Evolutionary conservation across 257 asterid species (phyloP), one percentile per base, ranked within the genome.

Genomic region (Solanum peruvianum): DNA sequence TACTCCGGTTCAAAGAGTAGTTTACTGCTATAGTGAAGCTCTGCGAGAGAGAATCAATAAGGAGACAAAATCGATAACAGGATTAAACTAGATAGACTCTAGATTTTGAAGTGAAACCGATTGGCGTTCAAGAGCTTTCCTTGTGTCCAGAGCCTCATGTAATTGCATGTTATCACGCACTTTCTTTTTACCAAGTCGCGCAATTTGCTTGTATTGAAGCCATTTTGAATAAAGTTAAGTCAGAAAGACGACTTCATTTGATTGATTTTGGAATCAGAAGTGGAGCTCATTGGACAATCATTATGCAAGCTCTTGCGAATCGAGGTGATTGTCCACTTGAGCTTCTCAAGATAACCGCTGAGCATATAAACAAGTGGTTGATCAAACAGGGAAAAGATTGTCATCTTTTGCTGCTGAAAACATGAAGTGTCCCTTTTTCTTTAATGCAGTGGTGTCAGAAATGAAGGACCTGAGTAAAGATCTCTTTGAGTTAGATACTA

Each of bases 291-390:
- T 90, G 92, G 93, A 85, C 91, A 9, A 18, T 91, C 41, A 8
- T 92, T 44, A 88, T 93, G 90, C 89, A 92, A 67, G 92, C 90
- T 88, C 90, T 90, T 12, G 88, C 91, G 1, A 86, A 67, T 11
- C 39, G 87, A 12, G 7, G 75, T 37, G 73, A 85, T 56, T 69
- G 3, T 15, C 89, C 87, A 16, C 49, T 91, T 71, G 78, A 89
- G 85, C 85, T 56, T 82, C 92, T 94, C 83, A 91, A 87, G 76
- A 31, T 69, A 69, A 69, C 76, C 3, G 7, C n/a, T 69, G 76
- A 31, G 86, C 90, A 13, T 84, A 86, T 1, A 87, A 77, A 70
- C 82, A 88, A 33, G 39, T 23, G 47, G 81, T 88, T 84, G 91
- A 91, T 67, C 91, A 71, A 35, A 90, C 87, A 25, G 92, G 93